Conservation (phyloP, 345 rosid species). For the Cardiospermum halicacabum region DNA sequence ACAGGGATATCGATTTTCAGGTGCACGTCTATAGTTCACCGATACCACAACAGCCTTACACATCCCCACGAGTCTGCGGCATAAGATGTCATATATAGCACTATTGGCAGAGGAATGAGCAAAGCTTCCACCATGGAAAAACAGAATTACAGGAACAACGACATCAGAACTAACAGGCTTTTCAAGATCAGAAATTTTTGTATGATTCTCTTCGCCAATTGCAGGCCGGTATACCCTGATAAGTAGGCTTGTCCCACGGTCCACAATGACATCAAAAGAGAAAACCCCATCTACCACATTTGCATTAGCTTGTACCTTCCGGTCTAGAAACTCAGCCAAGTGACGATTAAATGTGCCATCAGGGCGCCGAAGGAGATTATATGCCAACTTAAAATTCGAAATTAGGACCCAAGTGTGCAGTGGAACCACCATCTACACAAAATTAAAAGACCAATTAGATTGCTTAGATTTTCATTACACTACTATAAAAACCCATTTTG, state of each 20-base stretch:
- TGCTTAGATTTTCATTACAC: neutral
- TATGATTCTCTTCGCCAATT: slow-evolving; percentile 35
- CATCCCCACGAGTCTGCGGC: slow-evolving; percentile 66
- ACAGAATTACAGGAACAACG: slow-evolving; percentile 63
- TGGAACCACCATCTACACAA: slow-evolving; percentile 75
- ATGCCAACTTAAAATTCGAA: slow-evolving; percentile 80
- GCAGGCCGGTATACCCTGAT: slow-evolving; percentile 65
- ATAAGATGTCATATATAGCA: slow-evolving; percentile 69
- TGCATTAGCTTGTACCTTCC: slow-evolving; percentile 70
- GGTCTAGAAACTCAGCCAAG: slow-evolving; percentile 88
- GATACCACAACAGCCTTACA: slow-evolving; percentile 81
- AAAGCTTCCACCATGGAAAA: slow-evolving; percentile 96
- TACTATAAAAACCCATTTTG: too few relatives aligned
- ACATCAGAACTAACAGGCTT: slow-evolving; percentile 61
- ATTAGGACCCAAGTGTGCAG: slow-evolving; percentile 87
- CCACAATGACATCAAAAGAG: slow-evolving; percentile 70
- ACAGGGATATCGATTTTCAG: slow-evolving; percentile 72
- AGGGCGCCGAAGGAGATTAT: slow-evolving; percentile 75
- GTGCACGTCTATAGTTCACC: slow-evolving; percentile 88
- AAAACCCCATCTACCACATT: slow-evolving; percentile 71
- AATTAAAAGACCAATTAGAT: too few relatives aligned
- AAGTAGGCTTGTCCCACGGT: slow-evolving; percentile 50
- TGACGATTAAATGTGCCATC: slow-evolving; percentile 93
- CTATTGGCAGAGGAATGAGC: slow-evolving; percentile 86
- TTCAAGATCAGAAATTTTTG: slow-evolving; percentile 49